Evolutionary conservation across 306 rosid species (phyloP).

Genomic region (Gillenia trifoliata): DNA sequence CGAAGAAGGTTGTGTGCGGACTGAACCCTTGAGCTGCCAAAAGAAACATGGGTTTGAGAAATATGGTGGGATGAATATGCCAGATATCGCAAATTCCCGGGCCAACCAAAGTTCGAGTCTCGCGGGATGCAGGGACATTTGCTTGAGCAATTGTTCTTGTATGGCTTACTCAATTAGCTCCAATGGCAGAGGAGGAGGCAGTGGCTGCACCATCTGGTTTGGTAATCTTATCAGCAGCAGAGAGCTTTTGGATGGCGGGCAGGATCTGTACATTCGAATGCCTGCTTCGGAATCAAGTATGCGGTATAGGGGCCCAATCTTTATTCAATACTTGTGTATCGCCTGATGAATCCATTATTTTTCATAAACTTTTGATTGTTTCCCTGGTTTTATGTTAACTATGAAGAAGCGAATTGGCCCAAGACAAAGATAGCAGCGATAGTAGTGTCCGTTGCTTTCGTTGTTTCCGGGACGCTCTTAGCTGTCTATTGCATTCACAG

Average conservation of each 20-base stretch:
- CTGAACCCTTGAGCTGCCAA: slow-evolving; percentile 27
- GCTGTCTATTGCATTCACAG: slow-evolving; percentile 19
- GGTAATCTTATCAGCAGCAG: slow-evolving; percentile 34
- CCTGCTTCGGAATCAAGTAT: slow-evolving; percentile 29
- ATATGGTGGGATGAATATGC: slow-evolving; percentile 28
- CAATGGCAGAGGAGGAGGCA: slow-evolving; percentile 32
- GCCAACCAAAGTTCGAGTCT: slow-evolving; percentile 29
- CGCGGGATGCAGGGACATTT: slow-evolving; percentile 34
- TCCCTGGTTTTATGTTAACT: neutral
- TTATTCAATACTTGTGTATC: neutral
- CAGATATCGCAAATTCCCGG: slow-evolving; percentile 34
- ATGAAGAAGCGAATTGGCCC: slow-evolving; percentile 10
- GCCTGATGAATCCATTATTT: neutral
- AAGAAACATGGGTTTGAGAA: slow-evolving; percentile 21
- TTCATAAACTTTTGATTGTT: neutral
- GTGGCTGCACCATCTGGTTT: slow-evolving; percentile 56
- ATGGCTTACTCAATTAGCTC: slow-evolving; percentile 38
- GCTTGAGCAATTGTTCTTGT: slow-evolving; percentile 55
- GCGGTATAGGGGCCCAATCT: neutral
- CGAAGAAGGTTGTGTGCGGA: slow-evolving; percentile 43
- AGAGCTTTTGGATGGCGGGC: slow-evolving; percentile 16
- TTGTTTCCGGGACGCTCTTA: slow-evolving; percentile 14
- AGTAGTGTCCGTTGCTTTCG: neutral
- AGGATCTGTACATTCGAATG: slow-evolving; percentile 33
- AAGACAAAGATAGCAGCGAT: slow-evolving; percentile 12